These are phyloP conservation scores for Anacardium occidentale DNA, from an alignment of 345 rosid genomes.

Conservation along the genomic window DNA sequence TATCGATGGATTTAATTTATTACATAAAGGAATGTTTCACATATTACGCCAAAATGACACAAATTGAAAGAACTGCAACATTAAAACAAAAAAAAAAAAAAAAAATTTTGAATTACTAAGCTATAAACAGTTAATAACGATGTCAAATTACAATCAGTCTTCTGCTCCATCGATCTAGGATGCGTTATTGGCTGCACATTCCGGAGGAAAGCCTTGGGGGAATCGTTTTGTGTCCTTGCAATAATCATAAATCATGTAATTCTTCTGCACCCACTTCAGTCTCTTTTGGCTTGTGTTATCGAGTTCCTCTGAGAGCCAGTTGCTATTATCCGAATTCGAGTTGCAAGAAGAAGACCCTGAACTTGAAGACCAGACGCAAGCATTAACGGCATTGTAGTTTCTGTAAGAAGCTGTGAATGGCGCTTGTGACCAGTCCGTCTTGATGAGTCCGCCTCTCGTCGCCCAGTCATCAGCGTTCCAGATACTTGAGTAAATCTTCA, in stretches of 20 bases:
- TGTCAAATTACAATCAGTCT: no score
- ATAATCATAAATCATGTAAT: slow-evolving; percentile 49
- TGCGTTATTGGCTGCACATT: slow-evolving; percentile 19
- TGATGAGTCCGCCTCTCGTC: slow-evolving; percentile 42
- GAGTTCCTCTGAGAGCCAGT: slow-evolving; percentile 31
- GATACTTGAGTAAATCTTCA: slow-evolving; percentile 37
- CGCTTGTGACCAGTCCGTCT: slow-evolving; percentile 44
- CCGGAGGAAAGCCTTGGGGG: slow-evolving; percentile 32
- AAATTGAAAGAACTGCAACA: neutral
- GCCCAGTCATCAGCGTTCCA: slow-evolving; percentile 56
- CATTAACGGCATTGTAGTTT: slow-evolving; percentile 33
- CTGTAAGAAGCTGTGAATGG: slow-evolving; percentile 51
- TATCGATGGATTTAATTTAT: no score
- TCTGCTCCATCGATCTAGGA: neutral
- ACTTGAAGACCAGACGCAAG: slow-evolving; percentile 36
- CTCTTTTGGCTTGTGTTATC: slow-evolving; percentile 26
- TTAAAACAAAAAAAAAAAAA: no score
- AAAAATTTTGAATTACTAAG: no score
- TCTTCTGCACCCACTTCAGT: slow-evolving; percentile 37
- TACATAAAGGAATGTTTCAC: no score
- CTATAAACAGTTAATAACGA: no score
- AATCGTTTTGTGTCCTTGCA: slow-evolving; percentile 41
- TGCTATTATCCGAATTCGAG: neutral
- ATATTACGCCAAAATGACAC: no score
- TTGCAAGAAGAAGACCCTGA: slow-evolving; percentile 33